phyloP scores from a whole-genome alignment of 1,284 basidiomycete species.

The Cutaneotrichosporon cutaneum region DNA sequence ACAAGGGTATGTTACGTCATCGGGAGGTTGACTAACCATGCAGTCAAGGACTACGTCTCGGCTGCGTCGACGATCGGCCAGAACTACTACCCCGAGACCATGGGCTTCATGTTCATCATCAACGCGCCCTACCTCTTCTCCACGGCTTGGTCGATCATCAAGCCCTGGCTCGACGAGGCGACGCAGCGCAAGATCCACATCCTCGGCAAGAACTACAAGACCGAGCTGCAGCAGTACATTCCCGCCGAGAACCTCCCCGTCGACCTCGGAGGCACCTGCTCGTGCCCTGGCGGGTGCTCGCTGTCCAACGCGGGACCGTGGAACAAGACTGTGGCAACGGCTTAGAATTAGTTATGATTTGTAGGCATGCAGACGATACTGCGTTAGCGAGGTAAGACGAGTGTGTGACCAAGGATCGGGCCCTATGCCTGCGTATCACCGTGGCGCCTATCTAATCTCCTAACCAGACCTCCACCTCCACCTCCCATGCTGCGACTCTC shows the following conservation, averaged over 20 bases:
- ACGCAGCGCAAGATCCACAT: constrained; percentile 92
- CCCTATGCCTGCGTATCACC: too few species aligned
- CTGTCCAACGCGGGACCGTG: constrained; percentile 91
- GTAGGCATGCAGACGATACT: constrained; percentile 9
- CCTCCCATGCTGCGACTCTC: too few species aligned
- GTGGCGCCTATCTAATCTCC: too few species aligned
- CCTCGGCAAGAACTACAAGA: constrained; percentile 63
- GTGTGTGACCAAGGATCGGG: too few species aligned
- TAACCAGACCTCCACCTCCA: neutral
- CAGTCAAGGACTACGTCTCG: constrained; percentile 86
- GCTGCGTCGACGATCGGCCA: constrained; percentile 80
- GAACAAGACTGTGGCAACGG: constrained; percentile 56
- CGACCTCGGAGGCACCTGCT: constrained; percentile 80
- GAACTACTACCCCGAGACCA: constrained; percentile 86
- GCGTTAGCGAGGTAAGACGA: neutral
- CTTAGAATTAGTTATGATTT: constrained; percentile 1
- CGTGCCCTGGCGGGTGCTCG: constrained; percentile 77
- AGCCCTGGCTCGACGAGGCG: constrained; percentile 91
- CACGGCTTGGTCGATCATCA: constrained; percentile 84
- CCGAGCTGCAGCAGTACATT: constrained; percentile 74
- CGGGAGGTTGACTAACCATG: neutral
- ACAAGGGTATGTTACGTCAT: constrained; percentile 56
- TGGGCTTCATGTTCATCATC: constrained; percentile 97
- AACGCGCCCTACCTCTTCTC: constrained; percentile 91
- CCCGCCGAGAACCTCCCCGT: constrained; percentile 76